Percentiles rank a stretch among this genome's conserved stretches.
phyloP scores from a whole-genome alignment of 2,329 filamentous ascomycete species.

The Neofusicoccum umdonicola region DNA sequence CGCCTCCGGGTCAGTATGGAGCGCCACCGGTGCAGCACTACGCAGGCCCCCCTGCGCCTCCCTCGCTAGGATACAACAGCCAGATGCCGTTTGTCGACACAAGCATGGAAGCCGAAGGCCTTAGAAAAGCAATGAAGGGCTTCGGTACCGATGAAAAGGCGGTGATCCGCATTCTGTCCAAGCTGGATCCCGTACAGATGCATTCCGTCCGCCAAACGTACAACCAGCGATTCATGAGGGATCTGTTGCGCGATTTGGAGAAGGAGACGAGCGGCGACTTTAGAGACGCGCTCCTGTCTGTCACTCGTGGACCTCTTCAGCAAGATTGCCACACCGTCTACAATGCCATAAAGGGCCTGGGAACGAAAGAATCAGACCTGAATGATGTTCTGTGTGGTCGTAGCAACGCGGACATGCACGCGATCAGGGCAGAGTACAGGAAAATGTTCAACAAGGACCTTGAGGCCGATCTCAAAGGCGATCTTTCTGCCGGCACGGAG shows the following conservation, averaged over 20 bases:
- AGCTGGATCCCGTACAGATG: conserved; percentile 76
- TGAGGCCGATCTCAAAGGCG: conserved; percentile 69
- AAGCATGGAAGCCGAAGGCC: conserved; percentile 63
- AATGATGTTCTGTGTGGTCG: conserved; percentile 83
- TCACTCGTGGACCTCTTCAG: conserved; percentile 74
- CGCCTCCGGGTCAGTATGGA: conserved; percentile 28
- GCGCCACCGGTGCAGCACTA: conserved; percentile 37
- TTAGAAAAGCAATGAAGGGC: conserved; percentile 86
- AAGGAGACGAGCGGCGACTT: conserved; percentile 76
- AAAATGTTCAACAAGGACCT: conserved; percentile 64
- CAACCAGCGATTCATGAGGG: conserved; percentile 61
- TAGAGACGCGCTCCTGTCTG: conserved; percentile 68
- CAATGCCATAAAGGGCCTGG: conserved; percentile 71
- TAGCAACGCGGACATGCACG: conserved; percentile 81
- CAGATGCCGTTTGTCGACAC: conserved; percentile 66
- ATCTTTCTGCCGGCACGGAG: conserved; percentile 84
- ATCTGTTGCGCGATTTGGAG: conserved; percentile 72
- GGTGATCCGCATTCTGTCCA: conserved; percentile 68
- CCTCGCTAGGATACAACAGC: conserved; percentile 72
- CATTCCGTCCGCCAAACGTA: conserved; percentile 61
- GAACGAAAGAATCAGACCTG: conserved; percentile 81
- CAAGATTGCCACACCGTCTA: conserved; percentile 71
- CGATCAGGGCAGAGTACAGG: conserved; percentile 79
- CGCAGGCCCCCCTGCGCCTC: conserved; percentile 51
- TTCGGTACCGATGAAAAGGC: conserved; percentile 84